A percentile compares a stretch with the other conserved stretches of the same genome.
Conservation (phyloP, 805 yeast species). For the Saturnispora gosingensis region DNA sequence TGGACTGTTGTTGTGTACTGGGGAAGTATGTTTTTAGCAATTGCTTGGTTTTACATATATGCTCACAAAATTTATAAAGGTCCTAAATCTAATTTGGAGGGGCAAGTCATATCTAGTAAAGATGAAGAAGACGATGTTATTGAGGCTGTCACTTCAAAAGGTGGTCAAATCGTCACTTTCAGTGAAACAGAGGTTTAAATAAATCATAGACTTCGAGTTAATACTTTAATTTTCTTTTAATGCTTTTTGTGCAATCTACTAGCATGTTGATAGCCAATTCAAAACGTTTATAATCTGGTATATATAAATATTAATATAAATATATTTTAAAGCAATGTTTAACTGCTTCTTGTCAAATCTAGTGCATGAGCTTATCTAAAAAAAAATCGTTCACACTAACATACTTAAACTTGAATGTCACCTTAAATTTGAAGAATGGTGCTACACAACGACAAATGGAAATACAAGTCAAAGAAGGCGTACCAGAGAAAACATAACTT, state of each 20-base stretch:
- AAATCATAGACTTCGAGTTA: background rate
- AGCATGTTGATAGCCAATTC: background rate
- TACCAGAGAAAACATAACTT: slow-evolving; percentile 37
- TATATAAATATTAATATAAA: too few species aligned
- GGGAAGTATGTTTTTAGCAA: slow-evolving; percentile 47
- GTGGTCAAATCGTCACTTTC: slow-evolving; percentile 11
- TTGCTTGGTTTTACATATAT: slow-evolving; percentile 39
- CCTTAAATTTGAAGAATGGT: slow-evolving; percentile 29
- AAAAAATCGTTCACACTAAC: too few species aligned
- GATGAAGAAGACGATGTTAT: slow-evolving; percentile 17
- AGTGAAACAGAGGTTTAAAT: slow-evolving; percentile 5
- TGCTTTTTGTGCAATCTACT: background rate
- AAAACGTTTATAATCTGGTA: background rate
- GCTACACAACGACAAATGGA: slow-evolving; percentile 46
- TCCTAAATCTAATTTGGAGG: slow-evolving; percentile 45
- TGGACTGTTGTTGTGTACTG: slow-evolving; percentile 57
- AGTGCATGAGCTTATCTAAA: background rate
- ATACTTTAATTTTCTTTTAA: background rate
- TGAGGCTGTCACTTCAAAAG: slow-evolving; percentile 15
- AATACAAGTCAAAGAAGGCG: slow-evolving; percentile 33
- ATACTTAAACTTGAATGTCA: background rate
- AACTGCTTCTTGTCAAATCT: background rate
- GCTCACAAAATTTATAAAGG: slow-evolving; percentile 56
- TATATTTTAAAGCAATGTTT: too few species aligned
- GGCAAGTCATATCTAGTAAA: slow-evolving; percentile 18